A percentile compares a stretch with the other conserved stretches of the same genome.
phyloP scores from a whole-genome alignment of 257 asterid species.

The Solanum medicagineum region DNA sequence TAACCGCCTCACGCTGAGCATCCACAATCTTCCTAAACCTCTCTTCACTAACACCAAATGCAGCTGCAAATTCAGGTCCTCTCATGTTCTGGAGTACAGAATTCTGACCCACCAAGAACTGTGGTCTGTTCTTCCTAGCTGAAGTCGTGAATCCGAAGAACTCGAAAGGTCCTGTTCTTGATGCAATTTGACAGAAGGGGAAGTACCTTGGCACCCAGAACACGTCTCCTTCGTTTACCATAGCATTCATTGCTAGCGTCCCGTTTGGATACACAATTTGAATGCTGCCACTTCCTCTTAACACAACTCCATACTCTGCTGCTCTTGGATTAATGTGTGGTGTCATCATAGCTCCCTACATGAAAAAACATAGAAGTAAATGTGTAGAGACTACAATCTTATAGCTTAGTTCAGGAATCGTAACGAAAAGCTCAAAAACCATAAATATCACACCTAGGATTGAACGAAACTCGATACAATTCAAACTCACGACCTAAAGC shows the following conservation, averaged over 20 bases:
- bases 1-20: constrained; percentile 40
- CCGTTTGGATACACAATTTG: constrained; percentile 74
- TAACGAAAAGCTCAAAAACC: neutral
- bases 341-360: constrained; percentile 95
- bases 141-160: constrained; percentile 86
- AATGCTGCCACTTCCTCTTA: constrained; percentile 47
- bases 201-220: constrained; percentile 73
- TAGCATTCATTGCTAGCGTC: constrained; percentile 67
- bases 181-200: constrained; percentile 89
- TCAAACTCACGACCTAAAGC: neutral
- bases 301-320: constrained; percentile 56
- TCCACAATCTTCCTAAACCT: constrained; percentile 22
- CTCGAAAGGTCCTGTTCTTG: constrained; percentile 61
- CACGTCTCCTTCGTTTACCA: constrained; percentile 57
- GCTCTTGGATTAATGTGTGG: constrained; percentile 85
- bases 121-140: constrained; percentile 56
- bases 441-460: neutral
- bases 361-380: neutral
- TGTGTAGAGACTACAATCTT: neutral
- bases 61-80: constrained; percentile 66
- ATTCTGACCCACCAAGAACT: constrained; percentile 55
- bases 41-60: constrained; percentile 49
- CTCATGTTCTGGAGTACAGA: constrained; percentile 40
- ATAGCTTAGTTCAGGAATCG: neutral
- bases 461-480: neutral